A percentile compares a stretch with the other conserved stretches of the same genome.
phyloP scores from a whole-genome alignment of 2,329 filamentous ascomycete species.

The Neopestalotiopsis sp. region DNA sequence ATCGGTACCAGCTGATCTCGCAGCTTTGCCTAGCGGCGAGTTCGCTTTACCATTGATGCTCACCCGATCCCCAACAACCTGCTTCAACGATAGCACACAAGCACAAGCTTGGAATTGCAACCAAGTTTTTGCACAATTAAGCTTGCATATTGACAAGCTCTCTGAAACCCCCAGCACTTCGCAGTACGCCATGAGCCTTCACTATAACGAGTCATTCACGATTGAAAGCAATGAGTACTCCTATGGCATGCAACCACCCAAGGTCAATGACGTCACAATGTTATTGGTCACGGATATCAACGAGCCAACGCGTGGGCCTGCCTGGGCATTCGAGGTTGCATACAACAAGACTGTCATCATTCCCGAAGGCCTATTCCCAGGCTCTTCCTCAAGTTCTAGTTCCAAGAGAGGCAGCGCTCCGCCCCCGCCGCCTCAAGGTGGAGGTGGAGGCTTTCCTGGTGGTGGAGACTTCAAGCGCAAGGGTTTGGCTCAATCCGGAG shows the following conservation, averaged over 20 bases:
- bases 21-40: slow-evolving; percentile 58
- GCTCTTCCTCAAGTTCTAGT: background rate
- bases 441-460: slow-evolving; percentile 18
- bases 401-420: slow-evolving; percentile 10
- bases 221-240: slow-evolving; percentile 45
- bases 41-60: slow-evolving; percentile 61
- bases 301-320: slow-evolving; percentile 55
- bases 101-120: slow-evolving; percentile 69
- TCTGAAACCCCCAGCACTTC: slow-evolving; percentile 32
- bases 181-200: slow-evolving; percentile 49
- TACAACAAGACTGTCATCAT: slow-evolving; percentile 65
- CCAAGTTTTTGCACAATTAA: slow-evolving; percentile 51
- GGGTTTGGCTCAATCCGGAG: slow-evolving; percentile 48
- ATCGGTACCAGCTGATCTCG: slow-evolving; percentile 55
- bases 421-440: slow-evolving; percentile 16
- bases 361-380: slow-evolving; percentile 38
- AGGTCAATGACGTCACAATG: slow-evolving; percentile 46
- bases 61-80: slow-evolving; percentile 56
- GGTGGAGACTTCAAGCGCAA: slow-evolving; percentile 43
- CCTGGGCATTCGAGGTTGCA: slow-evolving; percentile 57
- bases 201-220: slow-evolving; percentile 43
- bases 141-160: slow-evolving; percentile 45
- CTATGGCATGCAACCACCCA: slow-evolving; percentile 61
- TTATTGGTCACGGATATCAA: slow-evolving; percentile 58
- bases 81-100: slow-evolving; percentile 61